Conservation (phyloP, 73 alveolate species). For the Strombidium stylifer region DNA sequence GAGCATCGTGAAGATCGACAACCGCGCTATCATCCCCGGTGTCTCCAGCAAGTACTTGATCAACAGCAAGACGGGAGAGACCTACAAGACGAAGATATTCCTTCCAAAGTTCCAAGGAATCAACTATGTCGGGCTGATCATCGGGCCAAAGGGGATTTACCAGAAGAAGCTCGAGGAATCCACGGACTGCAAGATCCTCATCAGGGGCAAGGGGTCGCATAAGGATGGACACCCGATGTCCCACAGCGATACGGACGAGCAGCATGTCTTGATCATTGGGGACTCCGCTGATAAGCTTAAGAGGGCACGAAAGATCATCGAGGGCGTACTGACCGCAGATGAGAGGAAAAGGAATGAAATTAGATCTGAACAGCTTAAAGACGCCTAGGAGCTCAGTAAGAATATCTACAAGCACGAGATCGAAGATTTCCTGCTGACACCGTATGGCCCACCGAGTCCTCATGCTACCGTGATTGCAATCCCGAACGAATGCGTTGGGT, state of each 20-base stretch:
- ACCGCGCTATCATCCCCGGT: slow-evolving; percentile 26
- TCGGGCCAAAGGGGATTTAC: slow-evolving; percentile 96
- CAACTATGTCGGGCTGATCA: slow-evolving; percentile 91
- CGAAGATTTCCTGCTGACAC: slow-evolving; percentile 84
- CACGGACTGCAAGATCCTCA: slow-evolving; percentile 86
- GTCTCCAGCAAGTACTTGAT: not conserved
- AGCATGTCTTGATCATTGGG: slow-evolving; percentile 93
- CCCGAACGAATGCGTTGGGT: slow-evolving; percentile 91
- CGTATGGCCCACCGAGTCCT: slow-evolving; percentile 93
- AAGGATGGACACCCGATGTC: slow-evolving; percentile 93
- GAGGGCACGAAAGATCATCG: slow-evolving; percentile 78
- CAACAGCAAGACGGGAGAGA: slow-evolving; percentile 23
- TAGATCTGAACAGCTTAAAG: slow-evolving; percentile 78
- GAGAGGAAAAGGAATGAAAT: slow-evolving; percentile 87
- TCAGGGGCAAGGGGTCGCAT: slow-evolving; percentile 94
- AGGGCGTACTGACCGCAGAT: slow-evolving; percentile 85
- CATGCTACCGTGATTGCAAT: slow-evolving; percentile 68
- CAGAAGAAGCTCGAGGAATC: slow-evolving; percentile 89
- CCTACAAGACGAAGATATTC: slow-evolving; percentile 73
- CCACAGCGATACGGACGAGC: slow-evolving; percentile 86
- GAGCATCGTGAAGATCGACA: no score
- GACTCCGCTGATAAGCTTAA: slow-evolving; percentile 84
- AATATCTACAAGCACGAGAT: slow-evolving; percentile 31
- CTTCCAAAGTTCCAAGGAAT: slow-evolving; percentile 88
- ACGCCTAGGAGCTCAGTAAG: slow-evolving; percentile 75